phyloP scores from a whole-genome alignment of 2,329 filamentous ascomycete species.

The Trichoderma sp. region DNA sequence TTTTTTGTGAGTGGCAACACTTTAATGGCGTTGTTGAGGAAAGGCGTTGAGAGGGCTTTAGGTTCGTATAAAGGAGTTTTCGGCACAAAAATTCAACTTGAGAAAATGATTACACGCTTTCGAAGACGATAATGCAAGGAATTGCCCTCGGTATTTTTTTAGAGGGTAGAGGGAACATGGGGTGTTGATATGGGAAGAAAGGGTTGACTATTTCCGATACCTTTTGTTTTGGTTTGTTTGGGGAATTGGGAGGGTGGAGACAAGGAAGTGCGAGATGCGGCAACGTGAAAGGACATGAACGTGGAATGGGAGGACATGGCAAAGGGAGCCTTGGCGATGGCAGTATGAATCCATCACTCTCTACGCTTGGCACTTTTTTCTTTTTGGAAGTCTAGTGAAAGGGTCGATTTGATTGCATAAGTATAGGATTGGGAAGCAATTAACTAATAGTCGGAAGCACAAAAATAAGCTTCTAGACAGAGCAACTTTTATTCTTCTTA shows the following conservation, averaged over 20 bases:
- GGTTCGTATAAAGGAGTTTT: slow-evolving; percentile 25
- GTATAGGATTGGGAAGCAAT: neutral
- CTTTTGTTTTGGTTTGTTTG: slow-evolving; percentile 3
- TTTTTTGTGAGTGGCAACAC: slow-evolving; percentile 20
- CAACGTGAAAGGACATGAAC: neutral
- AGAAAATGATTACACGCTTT: slow-evolving; percentile 14
- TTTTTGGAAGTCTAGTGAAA: neutral
- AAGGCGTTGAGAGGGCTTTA: slow-evolving; percentile 22
- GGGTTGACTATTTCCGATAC: slow-evolving; percentile 3
- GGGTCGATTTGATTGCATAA: slow-evolving; percentile 6
- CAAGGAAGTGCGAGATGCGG: neutral
- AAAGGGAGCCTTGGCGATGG: neutral
- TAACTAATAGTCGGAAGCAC: neutral
- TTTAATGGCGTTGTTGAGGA: slow-evolving; percentile 18
- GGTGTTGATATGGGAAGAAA: slow-evolving; percentile 21
- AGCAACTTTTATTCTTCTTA: neutral
- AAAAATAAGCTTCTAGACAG: slow-evolving; percentile 1
- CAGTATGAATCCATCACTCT: neutral
- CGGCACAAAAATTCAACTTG: slow-evolving; percentile 14
- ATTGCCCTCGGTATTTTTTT: neutral
- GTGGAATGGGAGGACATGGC: neutral
- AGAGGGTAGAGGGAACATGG: neutral
- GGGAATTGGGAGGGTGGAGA: neutral
- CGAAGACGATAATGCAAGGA: slow-evolving; percentile 22
- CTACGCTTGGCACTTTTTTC: neutral